Base-by-base conservation (phyloP, 768 basidiomycete species). In the Macrolepiota fuliginosa region DNA sequence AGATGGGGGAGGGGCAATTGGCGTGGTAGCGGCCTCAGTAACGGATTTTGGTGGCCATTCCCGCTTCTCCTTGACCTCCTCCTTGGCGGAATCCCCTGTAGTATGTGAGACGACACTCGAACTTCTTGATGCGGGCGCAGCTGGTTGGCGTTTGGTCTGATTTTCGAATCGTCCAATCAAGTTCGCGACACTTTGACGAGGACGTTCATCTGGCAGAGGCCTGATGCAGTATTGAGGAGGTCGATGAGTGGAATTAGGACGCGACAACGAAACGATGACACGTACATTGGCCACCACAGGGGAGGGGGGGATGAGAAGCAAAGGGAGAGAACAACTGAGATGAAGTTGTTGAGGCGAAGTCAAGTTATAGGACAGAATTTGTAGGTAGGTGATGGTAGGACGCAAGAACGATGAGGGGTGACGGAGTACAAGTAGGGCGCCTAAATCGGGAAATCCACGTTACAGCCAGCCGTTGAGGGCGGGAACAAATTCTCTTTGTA, bases 81-180 rank as follows among this genome's bases (percentile, higher is more conserved):
- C 88, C 72, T 83, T 87, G 36, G 77, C 74, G 12, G 86, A 81
- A 70, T 91, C 89, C 46, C 85, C 83, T 7, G 84, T 81, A 57
- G 76, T 76, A 65, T 91, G 84, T 29, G 89, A 88, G 19, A 81
- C 74, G 62, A 85, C 88, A 66, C 87, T 91, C n/a, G 83, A 79
- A 66, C 86, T 87, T 62, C 89, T 83, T 15, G 84, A 79, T 52
- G 71, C 67, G 54, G 67, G 66, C 54, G 81, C 69, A 17, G 65
- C 67, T 29, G 80, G 70, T 10, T 76, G 66, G 54, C 85, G 84
- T 71, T 91, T 93, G 59, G 81, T 86, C 75, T 91, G 88, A 67
- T 84, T 90, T 73, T 94, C 92, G 66, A 94, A 94, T 62, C 89
- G 84, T 55, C 92, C 92, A 69, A 94, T 94, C 76, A 94, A 88